These are phyloP conservation scores for Hygrophoropsis aurantiaca DNA, from an alignment of 768 basidiomycete species.

Conservation along the genomic window DNA sequence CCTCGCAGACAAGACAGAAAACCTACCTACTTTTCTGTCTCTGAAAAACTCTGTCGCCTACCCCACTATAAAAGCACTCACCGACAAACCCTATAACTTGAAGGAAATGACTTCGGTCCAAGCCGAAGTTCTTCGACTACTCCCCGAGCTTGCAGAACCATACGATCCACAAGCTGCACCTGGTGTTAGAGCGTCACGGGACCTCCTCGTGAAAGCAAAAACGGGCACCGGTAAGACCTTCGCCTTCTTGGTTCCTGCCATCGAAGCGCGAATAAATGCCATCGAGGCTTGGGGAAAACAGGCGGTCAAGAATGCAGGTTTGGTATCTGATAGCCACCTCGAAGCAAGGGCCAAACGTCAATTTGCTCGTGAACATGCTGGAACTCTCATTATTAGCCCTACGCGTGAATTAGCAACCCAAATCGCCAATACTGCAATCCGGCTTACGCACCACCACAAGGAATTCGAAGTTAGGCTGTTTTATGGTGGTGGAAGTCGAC, in stretches of 20 bases:
- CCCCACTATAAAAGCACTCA: conserved; percentile 58
- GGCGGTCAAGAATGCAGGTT: conserved; percentile 43
- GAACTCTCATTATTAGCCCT: conserved; percentile 81
- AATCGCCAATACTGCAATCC: conserved; percentile 80
- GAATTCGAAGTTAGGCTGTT: conserved; percentile 73
- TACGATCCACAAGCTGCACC: conserved; percentile 36
- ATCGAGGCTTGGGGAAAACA: conserved; percentile 47
- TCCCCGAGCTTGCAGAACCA: conserved; percentile 67
- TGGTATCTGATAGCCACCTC: conserved; percentile 28
- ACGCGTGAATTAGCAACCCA: conserved; percentile 90
- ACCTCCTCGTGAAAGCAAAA: conserved; percentile 83
- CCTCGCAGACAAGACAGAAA: too few relatives aligned
- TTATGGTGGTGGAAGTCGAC: conserved; percentile 73
- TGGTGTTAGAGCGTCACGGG: conserved; percentile 38
- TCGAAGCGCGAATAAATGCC: conserved; percentile 69
- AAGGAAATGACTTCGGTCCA: conserved; percentile 81
- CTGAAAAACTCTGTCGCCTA: conserved; percentile 39
- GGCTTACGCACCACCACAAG: conserved; percentile 58
- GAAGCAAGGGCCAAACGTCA: conserved; percentile 28
- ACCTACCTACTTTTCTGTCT: conserved; percentile 25
- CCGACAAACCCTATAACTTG: conserved; percentile 62
- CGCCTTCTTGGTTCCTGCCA: conserved; percentile 83
- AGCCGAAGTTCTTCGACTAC: conserved; percentile 68
- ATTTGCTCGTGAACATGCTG: conserved; percentile 52
- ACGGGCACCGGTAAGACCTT: conserved; percentile 91